Conservation (phyloP, 495 filamentous ascomycete genomes). For the Aspergillus funiculosus region DNA sequence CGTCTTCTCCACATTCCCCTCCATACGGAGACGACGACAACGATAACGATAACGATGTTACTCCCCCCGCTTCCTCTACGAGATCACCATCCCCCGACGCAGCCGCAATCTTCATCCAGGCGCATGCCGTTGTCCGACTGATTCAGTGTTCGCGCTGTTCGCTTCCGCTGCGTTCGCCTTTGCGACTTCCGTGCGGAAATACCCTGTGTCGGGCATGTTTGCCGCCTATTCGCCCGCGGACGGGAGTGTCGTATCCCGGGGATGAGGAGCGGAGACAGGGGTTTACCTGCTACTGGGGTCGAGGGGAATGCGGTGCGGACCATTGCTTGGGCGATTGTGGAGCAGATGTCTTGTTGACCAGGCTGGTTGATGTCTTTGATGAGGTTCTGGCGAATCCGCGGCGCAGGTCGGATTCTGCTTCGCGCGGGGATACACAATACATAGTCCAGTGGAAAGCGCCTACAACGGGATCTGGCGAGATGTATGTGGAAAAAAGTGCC, state of each 20-base stretch:
- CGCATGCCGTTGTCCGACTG: constrained; percentile 54
- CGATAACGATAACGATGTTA: constrained; percentile 3
- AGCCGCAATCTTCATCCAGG: neutral
- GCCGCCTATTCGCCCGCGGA: constrained; percentile 54
- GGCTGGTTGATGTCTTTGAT: constrained; percentile 52
- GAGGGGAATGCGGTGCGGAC: constrained; percentile 52
- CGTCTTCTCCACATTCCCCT: constrained; percentile 11
- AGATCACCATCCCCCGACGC: neutral
- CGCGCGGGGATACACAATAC: constrained; percentile 22
- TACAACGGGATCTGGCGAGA: constrained; percentile 24
- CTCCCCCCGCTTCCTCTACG: constrained; percentile 3
- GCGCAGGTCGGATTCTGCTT: constrained; percentile 15
- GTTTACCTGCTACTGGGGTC: constrained; percentile 63
- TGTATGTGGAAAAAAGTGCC: constrained; percentile 21
- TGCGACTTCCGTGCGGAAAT: constrained; percentile 79
- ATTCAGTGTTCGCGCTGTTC: constrained; percentile 75
- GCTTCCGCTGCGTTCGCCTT: constrained; percentile 57
- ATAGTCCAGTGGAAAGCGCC: constrained; percentile 38
- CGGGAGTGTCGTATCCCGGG: constrained; percentile 69
- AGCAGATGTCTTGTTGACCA: constrained; percentile 66
- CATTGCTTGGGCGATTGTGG: constrained; percentile 74
- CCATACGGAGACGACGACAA: constrained; percentile 3
- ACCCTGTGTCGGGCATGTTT: constrained; percentile 71
- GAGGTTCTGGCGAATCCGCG: constrained; percentile 29
- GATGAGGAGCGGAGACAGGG: constrained; percentile 56